phyloP scores from a whole-genome alignment of 164 flowering plant genomes.

The Kingdonia uniflora region DNA sequence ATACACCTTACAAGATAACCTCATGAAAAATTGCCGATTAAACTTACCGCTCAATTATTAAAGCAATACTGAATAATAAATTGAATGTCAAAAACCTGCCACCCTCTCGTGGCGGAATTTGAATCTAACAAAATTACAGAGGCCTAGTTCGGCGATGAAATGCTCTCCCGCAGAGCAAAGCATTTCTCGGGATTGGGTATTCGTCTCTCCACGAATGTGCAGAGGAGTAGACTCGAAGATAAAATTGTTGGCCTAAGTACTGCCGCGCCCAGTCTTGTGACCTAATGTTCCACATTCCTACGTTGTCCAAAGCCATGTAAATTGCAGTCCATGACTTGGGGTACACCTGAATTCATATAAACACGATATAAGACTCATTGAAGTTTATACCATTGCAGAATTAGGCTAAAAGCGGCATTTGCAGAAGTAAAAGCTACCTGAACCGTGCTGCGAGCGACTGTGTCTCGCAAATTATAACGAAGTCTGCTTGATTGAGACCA shows the following conservation, averaged over 20 bases:
- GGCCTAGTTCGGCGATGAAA: slow-evolving; percentile 38
- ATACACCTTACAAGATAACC: too few species aligned
- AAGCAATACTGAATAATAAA: too few species aligned
- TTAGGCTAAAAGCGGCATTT: too few species aligned
- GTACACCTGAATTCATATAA: slow-evolving; percentile 44
- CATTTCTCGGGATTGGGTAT: slow-evolving; percentile 66
- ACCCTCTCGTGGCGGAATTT: slow-evolving; percentile 20
- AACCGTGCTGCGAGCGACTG: slow-evolving; percentile 60
- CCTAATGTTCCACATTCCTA: slow-evolving; percentile 90
- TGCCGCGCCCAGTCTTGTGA: slow-evolving; percentile 85
- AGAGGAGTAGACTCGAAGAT: slow-evolving; percentile 66
- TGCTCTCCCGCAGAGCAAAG: slow-evolving; percentile 75
- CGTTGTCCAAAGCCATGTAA: slow-evolving; percentile 78
- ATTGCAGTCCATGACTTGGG: slow-evolving; percentile 81
- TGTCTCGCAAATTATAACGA: slow-evolving; percentile 65
- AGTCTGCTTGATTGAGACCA: slow-evolving; percentile 62
- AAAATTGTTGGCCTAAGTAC: slow-evolving; percentile 88
- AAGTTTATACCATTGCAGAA: too few species aligned
- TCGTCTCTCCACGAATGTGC: slow-evolving; percentile 82
- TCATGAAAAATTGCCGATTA: too few species aligned
- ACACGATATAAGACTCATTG: not conserved
- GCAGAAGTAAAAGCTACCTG: slow-evolving; percentile 35
- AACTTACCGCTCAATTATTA: too few species aligned
- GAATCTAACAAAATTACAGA: slow-evolving; percentile 5
- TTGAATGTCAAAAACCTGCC: not conserved